Conservation (phyloP, 768 basidiomycete species). For the Nevesoporus exiguus region DNA sequence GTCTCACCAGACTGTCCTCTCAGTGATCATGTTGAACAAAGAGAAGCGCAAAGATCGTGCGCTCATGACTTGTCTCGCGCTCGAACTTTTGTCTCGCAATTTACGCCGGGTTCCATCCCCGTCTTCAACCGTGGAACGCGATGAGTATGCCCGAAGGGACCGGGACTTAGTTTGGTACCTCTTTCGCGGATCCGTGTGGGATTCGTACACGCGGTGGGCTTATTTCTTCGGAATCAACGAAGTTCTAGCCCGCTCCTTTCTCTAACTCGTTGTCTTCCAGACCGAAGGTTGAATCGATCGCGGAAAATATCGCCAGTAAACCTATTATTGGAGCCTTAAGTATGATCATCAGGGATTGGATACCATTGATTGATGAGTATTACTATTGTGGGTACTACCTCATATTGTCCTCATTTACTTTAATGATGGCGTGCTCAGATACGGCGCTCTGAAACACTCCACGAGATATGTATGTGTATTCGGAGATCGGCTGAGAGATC, state of each 20-base stretch:
- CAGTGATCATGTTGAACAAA: slow-evolving; percentile 25
- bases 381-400: slow-evolving; percentile 71
- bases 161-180: slow-evolving; percentile 82
- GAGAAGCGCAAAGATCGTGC: slow-evolving; percentile 46
- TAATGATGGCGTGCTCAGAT: slow-evolving; percentile 27
- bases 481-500: not conserved
- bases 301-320: slow-evolving; percentile 47
- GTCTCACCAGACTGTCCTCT: slow-evolving; percentile 1
- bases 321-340: slow-evolving; percentile 69
- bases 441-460: slow-evolving; percentile 40
- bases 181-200: slow-evolving; percentile 84
- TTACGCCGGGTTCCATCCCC: slow-evolving; percentile 65
- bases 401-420: not conserved
- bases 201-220: slow-evolving; percentile 65
- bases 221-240: not conserved
- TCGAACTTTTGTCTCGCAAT: slow-evolving; percentile 74
- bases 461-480: slow-evolving; percentile 5
- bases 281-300: slow-evolving; percentile 69
- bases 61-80: slow-evolving; percentile 55
- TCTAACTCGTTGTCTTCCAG: too few relatives aligned
- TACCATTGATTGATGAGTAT: slow-evolving; percentile 85
- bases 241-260: not conserved
- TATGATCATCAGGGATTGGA: slow-evolving; percentile 77
- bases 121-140: slow-evolving; percentile 61
- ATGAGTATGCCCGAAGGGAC: slow-evolving; percentile 81